Percentiles rank a stretch among this genome's conserved stretches.
phyloP scores from a whole-genome alignment of 192 early-diverging fungal species.

The Podila clonocystis region DNA sequence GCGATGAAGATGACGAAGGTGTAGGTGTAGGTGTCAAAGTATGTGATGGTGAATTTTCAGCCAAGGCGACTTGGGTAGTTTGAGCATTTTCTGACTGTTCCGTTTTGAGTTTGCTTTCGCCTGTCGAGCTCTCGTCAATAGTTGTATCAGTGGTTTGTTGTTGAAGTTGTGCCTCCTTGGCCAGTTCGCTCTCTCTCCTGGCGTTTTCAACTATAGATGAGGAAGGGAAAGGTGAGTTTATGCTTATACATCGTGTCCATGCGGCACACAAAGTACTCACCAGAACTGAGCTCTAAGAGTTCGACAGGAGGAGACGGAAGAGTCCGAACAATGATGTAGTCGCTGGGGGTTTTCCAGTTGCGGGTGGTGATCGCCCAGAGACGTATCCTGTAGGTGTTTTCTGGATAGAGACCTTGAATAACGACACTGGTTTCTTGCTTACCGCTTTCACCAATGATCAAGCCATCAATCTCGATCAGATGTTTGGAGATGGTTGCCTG shows the following conservation, averaged over 20 bases:
- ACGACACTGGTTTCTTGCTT: conserved; percentile 53
- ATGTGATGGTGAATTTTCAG: not conserved
- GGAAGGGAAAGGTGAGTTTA: not conserved
- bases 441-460: conserved; percentile 46
- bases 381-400: conserved; percentile 46
- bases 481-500: conserved; percentile 50
- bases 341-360: conserved; percentile 50
- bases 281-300: conserved; percentile 40
- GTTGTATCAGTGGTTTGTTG: conserved; percentile 5
- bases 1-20: not conserved
- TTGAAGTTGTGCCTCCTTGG: conserved; percentile 20
- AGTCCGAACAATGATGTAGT: conserved; percentile 43
- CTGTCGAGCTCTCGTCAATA: not conserved
- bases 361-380: conserved; percentile 50
- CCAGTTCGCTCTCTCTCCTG: conserved; percentile 28
- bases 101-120: not conserved
- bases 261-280: conserved; percentile 4
- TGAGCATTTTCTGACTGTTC: not conserved
- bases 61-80: not conserved
- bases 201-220: conserved; percentile 23
- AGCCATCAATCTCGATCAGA: conserved; percentile 44
- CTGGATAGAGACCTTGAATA: conserved; percentile 45
- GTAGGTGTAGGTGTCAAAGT: not conserved
- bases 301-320: conserved; percentile 36
- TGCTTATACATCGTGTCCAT: not conserved